Evolutionary conservation across 805 yeast species (phyloP), one percentile per base, ranked within the genome.

Genomic region (Brettanomyces custersianus): DNA sequence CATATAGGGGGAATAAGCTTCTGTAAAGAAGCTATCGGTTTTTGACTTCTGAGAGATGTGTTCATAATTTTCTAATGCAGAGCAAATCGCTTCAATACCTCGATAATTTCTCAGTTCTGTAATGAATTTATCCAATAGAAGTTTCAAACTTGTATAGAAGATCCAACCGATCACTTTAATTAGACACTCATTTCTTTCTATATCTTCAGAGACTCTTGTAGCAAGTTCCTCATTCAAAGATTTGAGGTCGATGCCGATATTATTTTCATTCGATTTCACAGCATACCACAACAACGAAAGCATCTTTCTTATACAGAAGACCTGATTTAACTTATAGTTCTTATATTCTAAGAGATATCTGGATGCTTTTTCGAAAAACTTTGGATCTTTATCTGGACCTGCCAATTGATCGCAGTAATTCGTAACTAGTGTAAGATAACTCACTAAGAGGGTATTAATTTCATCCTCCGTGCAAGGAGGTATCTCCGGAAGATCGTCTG

Each of bases 261-360:
- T 54, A 26, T 44, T 46, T 13, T 35, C 30, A 31, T 57, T 56
- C 4, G 50, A 46, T 6, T 48, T 42, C 3, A 48, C 48, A 1
- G 55, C 41, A 37, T 55, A 57, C n/a, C 56, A 55, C 34, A 72
- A 40, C 25, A 72, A 46, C 0, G 76, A 67, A 11, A 71, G 48
- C 54, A 68, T 52, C 46, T 73, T 73, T 27, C 77, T 55, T 3
- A 72, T 42, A 38, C 77, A 71, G 47, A 72, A 73, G 21, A 56
- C 57, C 36, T 52, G 44, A 37, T 70, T 60, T 2, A 44, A 35
- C 25, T 57, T 57, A 43, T 68, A 72, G 11, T 45, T 44, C 5
- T 39, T 39, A 17, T 46, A 49, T 4, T 45, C 41, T 12, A 54
- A 33, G 12, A 60, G 27, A 25, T 48, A 51, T 18, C 47, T 48